Base-by-base conservation (phyloP, 306 rosid species). In the Alnus glutinosa region DNA sequence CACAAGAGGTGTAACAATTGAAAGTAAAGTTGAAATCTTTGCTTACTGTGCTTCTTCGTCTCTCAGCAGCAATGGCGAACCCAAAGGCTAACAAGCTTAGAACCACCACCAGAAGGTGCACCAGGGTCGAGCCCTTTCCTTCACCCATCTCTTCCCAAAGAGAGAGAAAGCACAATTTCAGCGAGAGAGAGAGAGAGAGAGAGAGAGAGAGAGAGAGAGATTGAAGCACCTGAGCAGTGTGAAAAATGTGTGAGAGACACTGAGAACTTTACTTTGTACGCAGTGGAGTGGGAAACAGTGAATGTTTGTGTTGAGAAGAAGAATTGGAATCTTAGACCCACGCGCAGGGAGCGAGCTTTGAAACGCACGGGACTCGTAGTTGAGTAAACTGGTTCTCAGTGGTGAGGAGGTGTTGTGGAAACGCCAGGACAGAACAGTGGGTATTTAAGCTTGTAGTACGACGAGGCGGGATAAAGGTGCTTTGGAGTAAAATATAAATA, bases 11-110 rank as follows among this genome's bases (percentile, higher is more conserved):
- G n/a, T 16, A 67, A 55, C 62, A 63, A 11, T 46, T 4, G 5
- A 32, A 52, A 55, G 42, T 12, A 58, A n/a, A 71, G 46, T 2
- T 12, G 11, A 68, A 15, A 18, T 72, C 12, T 63, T 55, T 46
- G 77, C 89, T 82, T 83, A 95, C 99, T 16, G 87, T 90, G 77
- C 98, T 93, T 81, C 97, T 80, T 77, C 92, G 85, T 82, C 98
- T 88, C 90, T 93, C 98, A 19, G 99, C 98, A 32, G 98, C 99
- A 88, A 95, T 84, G 94, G 99, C 89, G 75, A 95, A 95, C 5
- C 99, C 99, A 81, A 95, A 95, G 71, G 99, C 99, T 44, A 90
- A 92, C 55, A 95, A 85, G 84, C 99, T 23, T 37, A 93, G 83
- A 76, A 82, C 87, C 18, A 95, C 83, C 9, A 89, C 91, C 64